Evolutionary conservation across 768 basidiomycete species (phyloP).

Genomic region (Lentinula lateritia): DNA sequence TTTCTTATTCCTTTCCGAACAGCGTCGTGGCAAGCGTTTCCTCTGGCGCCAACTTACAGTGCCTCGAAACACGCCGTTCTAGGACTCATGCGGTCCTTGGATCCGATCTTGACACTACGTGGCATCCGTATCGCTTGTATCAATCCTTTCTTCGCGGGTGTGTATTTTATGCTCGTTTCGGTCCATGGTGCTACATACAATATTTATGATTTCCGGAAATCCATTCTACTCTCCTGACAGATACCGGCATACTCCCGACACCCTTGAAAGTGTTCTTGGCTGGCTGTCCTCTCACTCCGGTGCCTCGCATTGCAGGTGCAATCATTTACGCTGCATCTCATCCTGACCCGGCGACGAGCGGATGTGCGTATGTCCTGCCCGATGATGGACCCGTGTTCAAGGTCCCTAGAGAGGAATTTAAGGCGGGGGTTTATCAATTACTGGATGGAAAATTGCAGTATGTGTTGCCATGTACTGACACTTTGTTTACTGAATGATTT

Average conservation of each 20-base stretch:
- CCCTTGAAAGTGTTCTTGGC: constrained; percentile 11
- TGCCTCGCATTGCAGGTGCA: constrained; percentile 21
- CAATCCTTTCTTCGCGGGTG: constrained; percentile 24
- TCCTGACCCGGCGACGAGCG: constrained; percentile 17
- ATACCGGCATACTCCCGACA: constrained; percentile 19
- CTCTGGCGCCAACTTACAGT: constrained; percentile 20
- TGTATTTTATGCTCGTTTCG: not conserved
- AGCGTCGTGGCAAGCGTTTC: constrained; percentile 23
- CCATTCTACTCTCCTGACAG: constrained; percentile 4
- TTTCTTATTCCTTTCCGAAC: not conserved
- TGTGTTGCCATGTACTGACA: not conserved
- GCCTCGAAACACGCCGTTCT: constrained; percentile 25
- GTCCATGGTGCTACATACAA: no score
- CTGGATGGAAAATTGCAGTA: constrained; percentile 10
- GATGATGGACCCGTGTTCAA: constrained; percentile 23
- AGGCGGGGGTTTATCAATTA: constrained; percentile 21
- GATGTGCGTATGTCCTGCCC: constrained; percentile 19
- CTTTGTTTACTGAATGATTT: not conserved
- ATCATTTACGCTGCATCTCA: constrained; percentile 24
- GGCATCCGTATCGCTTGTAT: constrained; percentile 21
- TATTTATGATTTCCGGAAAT: not conserved
- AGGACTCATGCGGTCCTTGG: constrained; percentile 22
- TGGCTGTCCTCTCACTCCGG: constrained; percentile 22
- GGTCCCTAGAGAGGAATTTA: constrained; percentile 16
- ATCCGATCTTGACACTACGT: constrained; percentile 10